Evolutionary conservation across 352 stramenopile genomes (phyloP).

Genomic region (Phytophthora sp.): DNA sequence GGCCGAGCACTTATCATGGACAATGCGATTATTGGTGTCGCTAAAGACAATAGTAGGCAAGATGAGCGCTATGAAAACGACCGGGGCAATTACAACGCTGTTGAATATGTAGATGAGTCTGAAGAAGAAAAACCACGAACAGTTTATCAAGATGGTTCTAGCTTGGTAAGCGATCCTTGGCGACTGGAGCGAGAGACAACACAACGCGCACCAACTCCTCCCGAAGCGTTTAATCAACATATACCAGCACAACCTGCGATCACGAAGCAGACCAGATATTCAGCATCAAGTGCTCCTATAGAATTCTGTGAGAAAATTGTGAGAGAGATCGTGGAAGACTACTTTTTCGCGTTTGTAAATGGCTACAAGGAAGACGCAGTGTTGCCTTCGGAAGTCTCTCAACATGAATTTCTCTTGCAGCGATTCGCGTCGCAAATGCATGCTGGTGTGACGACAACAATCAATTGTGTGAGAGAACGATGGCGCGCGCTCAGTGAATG

Average conservation of each 20-base stretch:
- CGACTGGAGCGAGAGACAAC: no score
- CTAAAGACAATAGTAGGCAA: no score
- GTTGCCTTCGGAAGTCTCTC: background rate
- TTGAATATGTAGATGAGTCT: background rate
- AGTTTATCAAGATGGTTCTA: no score
- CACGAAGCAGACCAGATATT: background rate
- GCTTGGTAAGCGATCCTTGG: no score
- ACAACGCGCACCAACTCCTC: no score
- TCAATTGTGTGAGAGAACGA: background rate
- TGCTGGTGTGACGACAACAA: background rate
- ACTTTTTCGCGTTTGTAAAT: constrained; percentile 14
- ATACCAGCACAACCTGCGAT: no score
- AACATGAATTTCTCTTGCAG: background rate
- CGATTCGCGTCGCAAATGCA: background rate
- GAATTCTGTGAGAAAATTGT: constrained; percentile 19
- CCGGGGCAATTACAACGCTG: no score
- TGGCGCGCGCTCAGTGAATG: background rate
- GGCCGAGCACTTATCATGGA: constrained; percentile 21
- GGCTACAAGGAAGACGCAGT: no score
- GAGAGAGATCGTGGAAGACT: constrained; percentile 4
- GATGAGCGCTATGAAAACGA: no score
- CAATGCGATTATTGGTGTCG: constrained; percentile 19
- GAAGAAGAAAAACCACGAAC: background rate
- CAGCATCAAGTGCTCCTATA: background rate
- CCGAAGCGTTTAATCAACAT: no score